A percentile compares a stretch with the other conserved stretches of the same genome.
These are phyloP conservation scores for Wickerhamomyces kurtzmanii DNA, from an alignment of 805 yeast genomes.

Conservation along the genomic window DNA sequence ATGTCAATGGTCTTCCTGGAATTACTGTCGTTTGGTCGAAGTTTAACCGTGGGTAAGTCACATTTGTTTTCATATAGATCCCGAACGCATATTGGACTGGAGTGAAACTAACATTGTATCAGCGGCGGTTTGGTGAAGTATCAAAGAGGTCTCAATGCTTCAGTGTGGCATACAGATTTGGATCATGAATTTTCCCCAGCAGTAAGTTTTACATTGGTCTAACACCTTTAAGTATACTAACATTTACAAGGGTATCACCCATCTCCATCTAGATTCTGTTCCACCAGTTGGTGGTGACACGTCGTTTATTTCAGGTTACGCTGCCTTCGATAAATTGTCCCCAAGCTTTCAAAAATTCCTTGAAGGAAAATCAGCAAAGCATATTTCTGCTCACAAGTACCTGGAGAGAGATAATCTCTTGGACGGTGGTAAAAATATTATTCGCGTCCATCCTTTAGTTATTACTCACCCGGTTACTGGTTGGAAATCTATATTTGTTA, in stretches of 20 bases:
- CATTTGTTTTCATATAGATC: constrained; percentile 20
- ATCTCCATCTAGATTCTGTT: constrained; percentile 39
- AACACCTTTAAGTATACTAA: no score
- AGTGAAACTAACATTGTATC: no score
- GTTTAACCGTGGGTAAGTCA: constrained; percentile 18
- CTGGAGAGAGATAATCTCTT: constrained; percentile 31
- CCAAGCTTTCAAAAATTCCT: constrained; percentile 38
- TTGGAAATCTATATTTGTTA: constrained; percentile 46
- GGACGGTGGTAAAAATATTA: constrained; percentile 33
- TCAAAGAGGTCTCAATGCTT: constrained; percentile 12
- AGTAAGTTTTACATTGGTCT: no score
- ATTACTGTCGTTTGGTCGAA: constrained; percentile 24
- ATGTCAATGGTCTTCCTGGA: constrained; percentile 27
- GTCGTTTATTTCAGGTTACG: constrained; percentile 48
- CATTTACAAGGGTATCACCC: constrained; percentile 44
- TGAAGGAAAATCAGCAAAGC: constrained; percentile 41
- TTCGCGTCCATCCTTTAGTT: constrained; percentile 45
- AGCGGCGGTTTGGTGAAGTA: constrained; percentile 11
- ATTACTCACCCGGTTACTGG: constrained; percentile 58
- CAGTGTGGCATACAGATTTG: constrained; percentile 42
- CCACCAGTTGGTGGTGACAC: constrained; percentile 48
- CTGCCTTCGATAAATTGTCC: constrained; percentile 45
- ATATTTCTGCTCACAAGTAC: constrained; percentile 28
- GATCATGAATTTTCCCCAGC: constrained; percentile 49
- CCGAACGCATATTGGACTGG: no score